Evolutionary conservation across 1,139 yeast species (phyloP).

Genomic region (Geotrichum carabidarum): DNA sequence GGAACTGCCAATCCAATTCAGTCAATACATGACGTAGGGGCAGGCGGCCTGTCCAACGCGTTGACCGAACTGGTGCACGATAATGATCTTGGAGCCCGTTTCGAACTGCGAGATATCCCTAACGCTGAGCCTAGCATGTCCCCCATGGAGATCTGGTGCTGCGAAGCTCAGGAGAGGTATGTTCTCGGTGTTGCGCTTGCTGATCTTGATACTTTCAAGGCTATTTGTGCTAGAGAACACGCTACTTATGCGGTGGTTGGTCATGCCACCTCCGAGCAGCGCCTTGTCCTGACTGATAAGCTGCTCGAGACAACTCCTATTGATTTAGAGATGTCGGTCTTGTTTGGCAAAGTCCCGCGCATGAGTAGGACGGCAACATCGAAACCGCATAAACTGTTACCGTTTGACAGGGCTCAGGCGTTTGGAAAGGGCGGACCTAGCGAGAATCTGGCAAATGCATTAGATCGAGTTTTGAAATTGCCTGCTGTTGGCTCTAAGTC

Average conservation of each 20-base stretch:
- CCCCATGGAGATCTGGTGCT: conserved; percentile 99
- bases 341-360: conserved; percentile 96
- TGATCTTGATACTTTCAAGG: conserved; percentile 64
- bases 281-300: conserved; percentile 74
- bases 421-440: conserved; percentile 17
- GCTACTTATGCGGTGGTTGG: conserved; percentile 97
- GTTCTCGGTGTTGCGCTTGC: conserved; percentile 87
- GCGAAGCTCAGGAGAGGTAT: conserved; percentile 97
- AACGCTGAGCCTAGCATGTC: conserved; percentile 97
- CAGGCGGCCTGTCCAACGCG: conserved; percentile 97
- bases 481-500: conserved; percentile 96
- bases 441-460: conserved; percentile 40
- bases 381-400: conserved; percentile 53
- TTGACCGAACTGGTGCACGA: conserved; percentile 96
- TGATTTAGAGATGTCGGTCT: conserved; percentile 92
- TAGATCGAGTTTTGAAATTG: conserved; percentile 74
- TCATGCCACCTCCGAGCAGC: conserved; percentile 80
- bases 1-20: conserved; percentile 83
- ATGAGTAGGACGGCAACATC: conserved; percentile 77
- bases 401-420: conserved; percentile 41
- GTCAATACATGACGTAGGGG: conserved; percentile 98
- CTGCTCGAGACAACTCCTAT: conserved; percentile 77
- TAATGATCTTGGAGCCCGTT: conserved; percentile 88
- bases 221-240: conserved; percentile 89
- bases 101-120: conserved; percentile 85